Conservation (phyloP, 495 filamentous ascomycete species). For the Pyrenula massariospora region DNA sequence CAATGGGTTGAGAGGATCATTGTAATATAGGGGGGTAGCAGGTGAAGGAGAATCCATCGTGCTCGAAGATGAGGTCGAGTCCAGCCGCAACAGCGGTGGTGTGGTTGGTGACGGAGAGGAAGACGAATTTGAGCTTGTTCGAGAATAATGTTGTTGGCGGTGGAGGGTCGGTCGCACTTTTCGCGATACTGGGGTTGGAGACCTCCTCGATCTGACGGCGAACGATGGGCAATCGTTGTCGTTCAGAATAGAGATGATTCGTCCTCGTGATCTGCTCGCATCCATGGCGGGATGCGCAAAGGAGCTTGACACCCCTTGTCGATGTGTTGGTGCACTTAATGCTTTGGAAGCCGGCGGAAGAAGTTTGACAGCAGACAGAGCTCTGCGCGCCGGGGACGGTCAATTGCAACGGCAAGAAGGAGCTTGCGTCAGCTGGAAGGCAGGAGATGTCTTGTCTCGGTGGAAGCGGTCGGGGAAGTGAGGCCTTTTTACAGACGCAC, state of each 20-base stretch:
- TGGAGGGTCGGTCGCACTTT: conserved; percentile 1
- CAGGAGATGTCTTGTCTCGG: no score
- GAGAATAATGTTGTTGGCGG: conserved; percentile 1
- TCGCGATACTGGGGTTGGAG: neutral
- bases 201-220: conserved; percentile 19
- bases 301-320: neutral
- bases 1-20: conserved; percentile 9
- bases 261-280: conserved; percentile 7
- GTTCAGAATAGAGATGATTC: conserved; percentile 36
- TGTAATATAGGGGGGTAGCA: conserved; percentile 13
- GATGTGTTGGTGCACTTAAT: neutral
- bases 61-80: conserved; percentile 18
- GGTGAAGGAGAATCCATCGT: conserved; percentile 14
- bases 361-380: neutral
- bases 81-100: conserved; percentile 19
- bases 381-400: no score
- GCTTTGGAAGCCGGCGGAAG: neutral
- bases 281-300: conserved; percentile 1
- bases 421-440: neutral
- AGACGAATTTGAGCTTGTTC: neutral
- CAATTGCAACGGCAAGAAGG: no score
- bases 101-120: conserved; percentile 17
- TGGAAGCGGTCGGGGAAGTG: neutral
- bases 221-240: conserved; percentile 38
- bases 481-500: neutral